A percentile compares a stretch with the other conserved stretches of the same genome.
These are phyloP conservation scores for Musa beccarii DNA, from an alignment of 176 grass and related monocot genomes.

Conservation along the genomic window DNA sequence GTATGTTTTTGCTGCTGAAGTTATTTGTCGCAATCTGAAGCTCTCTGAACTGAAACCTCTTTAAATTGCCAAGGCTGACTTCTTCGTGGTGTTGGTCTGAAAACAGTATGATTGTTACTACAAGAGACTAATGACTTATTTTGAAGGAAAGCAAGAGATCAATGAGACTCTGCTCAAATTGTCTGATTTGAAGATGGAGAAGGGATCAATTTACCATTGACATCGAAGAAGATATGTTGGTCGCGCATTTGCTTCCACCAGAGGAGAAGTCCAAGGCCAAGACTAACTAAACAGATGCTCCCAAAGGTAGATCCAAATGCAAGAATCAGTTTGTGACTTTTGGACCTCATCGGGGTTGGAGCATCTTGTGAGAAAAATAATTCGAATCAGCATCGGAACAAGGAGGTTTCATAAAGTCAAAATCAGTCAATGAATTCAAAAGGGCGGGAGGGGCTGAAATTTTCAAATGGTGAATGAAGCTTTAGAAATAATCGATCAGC, in stretches of 20 bases:
- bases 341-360: conserved; percentile 26
- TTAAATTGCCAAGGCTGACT: conserved; percentile 57
- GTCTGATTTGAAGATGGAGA: neutral
- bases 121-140: too few species aligned
- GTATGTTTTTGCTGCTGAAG: conserved; percentile 79
- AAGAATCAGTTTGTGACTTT: conserved; percentile 45
- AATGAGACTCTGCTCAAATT: too few species aligned
- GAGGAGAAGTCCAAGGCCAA: conserved; percentile 44
- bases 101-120: neutral
- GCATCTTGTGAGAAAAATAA: conserved; percentile 17
- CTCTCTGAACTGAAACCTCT: conserved; percentile 73
- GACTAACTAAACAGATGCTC: conserved; percentile 39
- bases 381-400: neutral
- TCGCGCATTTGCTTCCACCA: conserved; percentile 59
- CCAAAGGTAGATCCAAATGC: conserved; percentile 44
- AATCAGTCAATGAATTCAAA: neutral
- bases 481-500: too few species aligned
- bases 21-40: conserved; percentile 60
- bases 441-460: neutral
- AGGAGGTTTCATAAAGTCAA: neutral
- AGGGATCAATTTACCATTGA: conserved; percentile 35
- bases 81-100: conserved; percentile 51
- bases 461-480: too few species aligned
- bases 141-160: too few species aligned
- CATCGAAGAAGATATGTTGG: conserved; percentile 63